Evolutionary conservation across 106 monocot genomes (phyloP), one percentile per base, ranked within the genome.

Genomic region (Ottelia alismoides): DNA sequence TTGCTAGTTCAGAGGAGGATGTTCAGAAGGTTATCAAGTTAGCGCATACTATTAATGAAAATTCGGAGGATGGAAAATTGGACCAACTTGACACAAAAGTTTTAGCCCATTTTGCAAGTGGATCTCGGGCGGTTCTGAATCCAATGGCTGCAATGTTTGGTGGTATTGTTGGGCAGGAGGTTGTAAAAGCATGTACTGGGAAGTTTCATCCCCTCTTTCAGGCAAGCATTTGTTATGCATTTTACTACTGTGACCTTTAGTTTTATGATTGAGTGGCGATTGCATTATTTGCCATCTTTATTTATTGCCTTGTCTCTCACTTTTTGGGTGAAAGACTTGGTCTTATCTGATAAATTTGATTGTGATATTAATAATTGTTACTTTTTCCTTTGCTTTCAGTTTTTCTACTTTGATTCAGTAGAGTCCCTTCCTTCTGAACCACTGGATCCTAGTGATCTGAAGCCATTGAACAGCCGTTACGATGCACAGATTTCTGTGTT

Each of bases 111-210:
- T 88, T 94, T 63, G 67, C 88, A 52, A 75, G 47, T 73, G 88
- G 88, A 56, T 87, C 84, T 5, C 63, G 68, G 55, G 80, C 92
- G 24, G 64, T 93, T 56, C 70, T 94, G 68, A 94, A 94, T 67
- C 93, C 88, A 26, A 87, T 94, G 87, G 83, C 84, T 52, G 88
- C 88, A 31, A 81, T 94, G 70, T 94, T 94, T 78, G 93, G 93
- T 55, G 93, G 93, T 49, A 84, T 94, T 52, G 84, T 88, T 47
- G 93, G 93, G 24, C 93, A 94, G 65, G 93, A 94, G 49, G 84
- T 84, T 55, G 77, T 94, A 45, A 94, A 94, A 62, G 84, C 93
- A 11, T 94, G 93, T 64, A 77, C 93, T 64, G 93, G 88, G 31
- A 94, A 88, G 56, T 88, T 94, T 35, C 87, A 94, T 65, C 93